Percentiles rank a stretch among this genome's conserved stretches.
Evolutionary conservation across 495 filamentous ascomycete genomes (phyloP).

Genomic region (Penicillium malachiteum): DNA sequence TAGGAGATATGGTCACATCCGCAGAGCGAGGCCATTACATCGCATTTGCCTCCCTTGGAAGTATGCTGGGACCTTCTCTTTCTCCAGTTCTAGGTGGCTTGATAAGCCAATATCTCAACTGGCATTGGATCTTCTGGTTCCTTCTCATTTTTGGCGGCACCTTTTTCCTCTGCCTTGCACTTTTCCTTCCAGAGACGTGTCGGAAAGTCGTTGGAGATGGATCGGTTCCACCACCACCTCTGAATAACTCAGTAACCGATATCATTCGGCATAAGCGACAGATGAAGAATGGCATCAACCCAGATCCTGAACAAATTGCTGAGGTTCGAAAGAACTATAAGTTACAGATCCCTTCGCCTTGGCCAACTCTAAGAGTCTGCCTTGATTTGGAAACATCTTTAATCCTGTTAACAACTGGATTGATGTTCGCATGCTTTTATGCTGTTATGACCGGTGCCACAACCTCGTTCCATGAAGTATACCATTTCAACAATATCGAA

Average conservation of each 20-base stretch:
- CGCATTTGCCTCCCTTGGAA: constrained; percentile 28
- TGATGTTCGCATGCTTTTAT: constrained; percentile 58
- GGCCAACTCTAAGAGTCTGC: constrained; percentile 59
- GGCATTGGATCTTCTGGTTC: constrained; percentile 81
- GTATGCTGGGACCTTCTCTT: constrained; percentile 42
- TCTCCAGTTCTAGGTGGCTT: constrained; percentile 77
- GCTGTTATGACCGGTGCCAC: constrained; percentile 51
- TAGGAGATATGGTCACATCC: constrained; percentile 45
- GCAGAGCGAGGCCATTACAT: constrained; percentile 50
- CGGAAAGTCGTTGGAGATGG: constrained; percentile 75
- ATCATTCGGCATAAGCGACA: constrained; percentile 22
- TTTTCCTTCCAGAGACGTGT: constrained; percentile 66
- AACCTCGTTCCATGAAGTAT: constrained; percentile 57
- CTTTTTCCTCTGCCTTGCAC: constrained; percentile 62
- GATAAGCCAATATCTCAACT: constrained; percentile 60
- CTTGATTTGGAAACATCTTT: constrained; percentile 60
- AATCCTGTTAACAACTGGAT: constrained; percentile 54
- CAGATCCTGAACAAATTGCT: constrained; percentile 12
- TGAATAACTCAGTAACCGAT: constrained; percentile 21
- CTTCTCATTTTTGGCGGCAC: constrained; percentile 70
- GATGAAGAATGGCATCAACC: constrained; percentile 6
- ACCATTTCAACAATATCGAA: constrained; percentile 43
- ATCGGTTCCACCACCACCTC: constrained; percentile 33
- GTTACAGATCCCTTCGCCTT: constrained; percentile 63
- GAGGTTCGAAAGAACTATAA: constrained; percentile 38